phyloP scores from a whole-genome alignment of 164 flowering plant genomes.

The Liquidambar formosana region DNA sequence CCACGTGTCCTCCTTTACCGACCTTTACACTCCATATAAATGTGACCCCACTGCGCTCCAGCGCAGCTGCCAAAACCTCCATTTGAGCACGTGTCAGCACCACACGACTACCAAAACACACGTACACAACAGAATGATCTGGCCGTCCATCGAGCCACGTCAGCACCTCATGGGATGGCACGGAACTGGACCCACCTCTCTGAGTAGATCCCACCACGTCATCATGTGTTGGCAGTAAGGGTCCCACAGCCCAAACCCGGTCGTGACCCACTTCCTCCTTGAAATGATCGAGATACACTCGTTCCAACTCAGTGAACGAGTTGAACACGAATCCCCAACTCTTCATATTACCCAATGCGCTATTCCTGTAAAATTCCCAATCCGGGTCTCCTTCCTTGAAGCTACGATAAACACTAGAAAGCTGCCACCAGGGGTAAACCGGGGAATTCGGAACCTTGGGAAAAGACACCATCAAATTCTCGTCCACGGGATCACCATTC shows the following conservation, averaged over 20 bases:
- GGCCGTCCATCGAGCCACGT: slow-evolving; percentile 37
- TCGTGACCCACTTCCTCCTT: slow-evolving; percentile 16
- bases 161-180: slow-evolving; percentile 15
- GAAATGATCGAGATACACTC: slow-evolving; percentile 23
- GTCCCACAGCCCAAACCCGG: slow-evolving; percentile 46
- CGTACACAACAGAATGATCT: slow-evolving; percentile 35
- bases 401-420: slow-evolving; percentile 12
- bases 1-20: slow-evolving; percentile 11
- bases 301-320: slow-evolving; percentile 29
- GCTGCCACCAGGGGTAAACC: slow-evolving; percentile 32
- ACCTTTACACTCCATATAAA: slow-evolving; percentile 32
- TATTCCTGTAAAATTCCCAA: slow-evolving; percentile 9
- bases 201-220: background rate
- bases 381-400: slow-evolving; percentile 19
- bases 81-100: slow-evolving; percentile 18
- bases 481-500: background rate
- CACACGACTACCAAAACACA: slow-evolving; percentile 44
- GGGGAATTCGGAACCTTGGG: background rate
- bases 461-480: background rate
- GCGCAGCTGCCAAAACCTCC: slow-evolving; percentile 28
- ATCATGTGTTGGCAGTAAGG: slow-evolving; percentile 15
- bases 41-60: slow-evolving; percentile 29
- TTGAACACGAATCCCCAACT: slow-evolving; percentile 45
- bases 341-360: slow-evolving; percentile 6
- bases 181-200: slow-evolving; percentile 21